Evolutionary conservation across 2,329 filamentous ascomycete genomes (phyloP), one percentile per base, ranked within the genome.

Genomic region (Colletotrichum sojae): DNA sequence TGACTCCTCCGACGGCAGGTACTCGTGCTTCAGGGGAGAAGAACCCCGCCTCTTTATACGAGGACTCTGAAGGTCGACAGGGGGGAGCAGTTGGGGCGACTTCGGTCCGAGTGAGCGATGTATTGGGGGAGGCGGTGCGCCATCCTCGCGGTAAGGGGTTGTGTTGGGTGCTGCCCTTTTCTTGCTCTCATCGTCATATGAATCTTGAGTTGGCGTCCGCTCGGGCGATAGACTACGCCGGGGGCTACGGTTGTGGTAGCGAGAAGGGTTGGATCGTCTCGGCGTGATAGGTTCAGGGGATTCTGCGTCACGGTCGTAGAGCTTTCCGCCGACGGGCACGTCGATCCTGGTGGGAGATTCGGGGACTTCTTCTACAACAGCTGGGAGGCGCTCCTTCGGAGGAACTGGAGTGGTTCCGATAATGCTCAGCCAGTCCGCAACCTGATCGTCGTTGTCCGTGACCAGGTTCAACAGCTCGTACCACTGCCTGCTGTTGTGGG

Each of bases 1-100:
- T 0, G 88, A 90, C 55, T 85, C 80, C 58, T 91, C 89, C 1
- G 96, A 98, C 15, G 95, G 95, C 71, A 95, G 91, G 75, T 98
- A 99, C 81, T 99, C 95, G 77, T 98, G 95, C 82, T 99, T 99
- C 57, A 99, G 84, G 0, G 96, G 96, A 1, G 96, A 99, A 0
- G 96, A 98, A 1, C 90, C 92, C 18, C 94, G 90, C 52, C 95
- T 89, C 76, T 91, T 88, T 22, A 89, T 72, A 78, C 78, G 85
- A 72, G 78, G 78, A 73, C 74, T 79, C 75, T 77, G 81, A 77
- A 73, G 79, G 74, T 83, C 90, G 75, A 76, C 83, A 76, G 78
- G 90, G 73, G 77, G 85, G 80, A 75, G 82, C 16, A 69, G 67
- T 60, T 56, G 78, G 71, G 80, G 71, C 70, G 83, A 78, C 73